A percentile compares a stretch with the other conserved stretches of the same genome.
These are phyloP conservation scores for Syzygium aromaticum DNA, from an alignment of 345 rosid genomes.

Conservation along the genomic window DNA sequence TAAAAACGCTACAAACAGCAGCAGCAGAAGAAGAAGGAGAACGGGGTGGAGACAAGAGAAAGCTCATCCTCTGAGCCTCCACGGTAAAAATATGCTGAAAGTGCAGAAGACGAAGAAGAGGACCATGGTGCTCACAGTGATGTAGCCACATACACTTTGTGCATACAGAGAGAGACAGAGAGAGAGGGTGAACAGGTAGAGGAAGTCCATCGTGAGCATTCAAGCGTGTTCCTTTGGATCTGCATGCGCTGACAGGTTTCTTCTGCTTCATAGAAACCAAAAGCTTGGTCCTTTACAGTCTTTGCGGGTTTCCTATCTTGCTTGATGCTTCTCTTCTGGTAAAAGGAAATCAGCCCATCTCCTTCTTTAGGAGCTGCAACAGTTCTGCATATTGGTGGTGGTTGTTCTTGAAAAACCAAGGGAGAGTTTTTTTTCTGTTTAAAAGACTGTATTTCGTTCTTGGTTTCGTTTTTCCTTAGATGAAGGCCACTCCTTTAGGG, in stretches of 20 bases:
- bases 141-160: not conserved
- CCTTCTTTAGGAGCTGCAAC: not conserved
- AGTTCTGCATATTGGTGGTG: not conserved
- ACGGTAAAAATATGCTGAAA: not conserved
- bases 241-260: not conserved
- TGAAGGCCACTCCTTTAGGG: constrained; percentile 83
- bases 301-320: not conserved
- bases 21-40: not conserved
- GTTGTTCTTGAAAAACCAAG: not conserved
- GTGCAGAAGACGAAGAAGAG: not conserved
- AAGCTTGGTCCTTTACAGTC: not conserved
- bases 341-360: not conserved
- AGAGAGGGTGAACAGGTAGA: not conserved
- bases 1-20: not conserved
- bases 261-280: not conserved
- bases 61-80: not conserved
- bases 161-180: not conserved
- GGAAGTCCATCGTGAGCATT: not conserved
- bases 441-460: not conserved
- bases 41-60: not conserved
- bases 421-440: not conserved
- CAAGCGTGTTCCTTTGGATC: not conserved
- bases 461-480: constrained; percentile 5
- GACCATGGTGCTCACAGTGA: not conserved
- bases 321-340: not conserved